A percentile compares a stretch with the other conserved stretches of the same genome.
These are phyloP conservation scores for Aspergillus indologenus DNA, from an alignment of 495 filamentous ascomycete species.

Conservation along the genomic window DNA sequence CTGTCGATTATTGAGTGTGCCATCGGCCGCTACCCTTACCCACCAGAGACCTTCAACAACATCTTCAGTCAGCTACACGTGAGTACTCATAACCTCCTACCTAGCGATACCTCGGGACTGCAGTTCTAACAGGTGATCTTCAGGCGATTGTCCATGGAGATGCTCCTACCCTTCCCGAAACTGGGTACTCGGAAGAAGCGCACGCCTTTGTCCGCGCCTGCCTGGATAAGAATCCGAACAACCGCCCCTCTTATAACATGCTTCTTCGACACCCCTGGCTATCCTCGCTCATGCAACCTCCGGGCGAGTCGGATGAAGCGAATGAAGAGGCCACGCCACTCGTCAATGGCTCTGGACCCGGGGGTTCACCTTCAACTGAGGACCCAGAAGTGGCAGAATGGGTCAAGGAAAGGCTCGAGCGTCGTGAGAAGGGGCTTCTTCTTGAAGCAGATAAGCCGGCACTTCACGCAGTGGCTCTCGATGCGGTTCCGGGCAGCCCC, in stretches of 20 bases:
- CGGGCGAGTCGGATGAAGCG: slow-evolving; percentile 72
- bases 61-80: slow-evolving; percentile 98
- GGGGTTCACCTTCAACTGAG: slow-evolving; percentile 42
- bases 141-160: slow-evolving; percentile 98
- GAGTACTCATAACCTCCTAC: slow-evolving; percentile 42
- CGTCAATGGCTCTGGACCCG: slow-evolving; percentile 38
- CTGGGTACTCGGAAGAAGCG: slow-evolving; percentile 74
- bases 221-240: slow-evolving; percentile 86
- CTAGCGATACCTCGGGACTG: background rate
- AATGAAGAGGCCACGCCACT: slow-evolving; percentile 48
- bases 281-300: slow-evolving; percentile 72
- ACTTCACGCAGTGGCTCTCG: slow-evolving; percentile 73
- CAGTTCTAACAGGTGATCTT: slow-evolving; percentile 4
- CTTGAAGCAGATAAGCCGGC: slow-evolving; percentile 58
- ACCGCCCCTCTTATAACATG: slow-evolving; percentile 86
- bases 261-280: slow-evolving; percentile 89
- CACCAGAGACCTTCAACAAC: slow-evolving; percentile 96
- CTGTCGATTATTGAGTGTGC: slow-evolving; percentile 96
- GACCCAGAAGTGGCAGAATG: slow-evolving; percentile 81
- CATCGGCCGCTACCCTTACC: slow-evolving; percentile 93
- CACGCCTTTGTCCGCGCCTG: slow-evolving; percentile 86
- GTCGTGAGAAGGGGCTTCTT: slow-evolving; percentile 52
- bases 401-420: slow-evolving; percentile 71
- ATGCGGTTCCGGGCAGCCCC: slow-evolving; percentile 49
- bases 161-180: slow-evolving; percentile 75